phyloP scores from a whole-genome alignment of 805 yeast species.

The Ogataea neopini region DNA sequence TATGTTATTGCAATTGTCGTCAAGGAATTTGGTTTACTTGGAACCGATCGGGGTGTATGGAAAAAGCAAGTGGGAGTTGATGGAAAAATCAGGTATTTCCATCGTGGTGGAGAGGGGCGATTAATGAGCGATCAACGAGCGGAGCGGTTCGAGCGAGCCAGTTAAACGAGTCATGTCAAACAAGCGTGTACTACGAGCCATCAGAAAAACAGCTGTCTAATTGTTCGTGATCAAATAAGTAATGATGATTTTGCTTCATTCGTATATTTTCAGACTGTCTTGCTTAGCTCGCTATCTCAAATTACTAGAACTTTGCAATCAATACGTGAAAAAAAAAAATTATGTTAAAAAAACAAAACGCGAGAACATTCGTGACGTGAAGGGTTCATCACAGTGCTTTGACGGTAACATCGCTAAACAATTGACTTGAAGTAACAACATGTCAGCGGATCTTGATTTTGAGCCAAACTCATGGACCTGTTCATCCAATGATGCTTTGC shows the following conservation, averaged over 20 bases:
- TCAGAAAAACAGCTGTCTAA: too few species aligned
- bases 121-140: too few species aligned
- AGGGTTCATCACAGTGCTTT: neutral
- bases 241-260: too few species aligned
- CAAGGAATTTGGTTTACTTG: constrained; percentile 16
- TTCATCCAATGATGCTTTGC: constrained; percentile 68
- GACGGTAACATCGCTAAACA: neutral
- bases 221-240: too few species aligned
- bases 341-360: constrained; percentile 4
- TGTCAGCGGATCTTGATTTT: constrained; percentile 23
- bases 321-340: neutral
- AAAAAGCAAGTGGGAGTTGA: constrained; percentile 28
- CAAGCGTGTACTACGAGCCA: too few species aligned
- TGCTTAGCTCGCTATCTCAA: too few species aligned
- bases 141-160: neutral
- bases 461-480: constrained; percentile 61
- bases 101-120: constrained; percentile 13
- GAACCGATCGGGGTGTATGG: constrained; percentile 20
- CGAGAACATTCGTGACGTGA: neutral
- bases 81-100: constrained; percentile 21
- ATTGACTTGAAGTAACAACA: neutral
- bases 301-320: neutral
- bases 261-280: too few species aligned
- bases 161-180: too few species aligned
- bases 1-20: constrained; percentile 20